These are phyloP conservation scores for Candida endomychidarum DNA, from an alignment of 805 yeast species.

Conservation along the genomic window DNA sequence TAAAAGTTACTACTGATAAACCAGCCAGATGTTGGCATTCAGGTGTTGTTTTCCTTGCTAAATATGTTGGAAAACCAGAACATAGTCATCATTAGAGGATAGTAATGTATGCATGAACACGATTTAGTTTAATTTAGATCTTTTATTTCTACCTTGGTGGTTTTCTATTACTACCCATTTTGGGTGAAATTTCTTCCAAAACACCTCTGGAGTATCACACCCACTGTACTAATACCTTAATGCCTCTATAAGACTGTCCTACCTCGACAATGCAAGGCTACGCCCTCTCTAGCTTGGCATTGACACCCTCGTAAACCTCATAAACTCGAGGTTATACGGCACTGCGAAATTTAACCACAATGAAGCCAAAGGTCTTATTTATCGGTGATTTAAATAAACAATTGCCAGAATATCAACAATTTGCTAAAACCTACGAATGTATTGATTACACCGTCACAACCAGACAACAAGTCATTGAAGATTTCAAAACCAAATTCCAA, in stretches of 20 bases:
- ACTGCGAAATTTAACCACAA: no score
- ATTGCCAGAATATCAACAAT: slow-evolving; percentile 46
- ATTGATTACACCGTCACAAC: slow-evolving; percentile 41
- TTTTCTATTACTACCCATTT: no score
- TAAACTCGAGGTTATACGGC: no score
- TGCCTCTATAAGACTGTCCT: no score
- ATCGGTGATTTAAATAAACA: slow-evolving; percentile 50
- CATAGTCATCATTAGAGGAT: slow-evolving; percentile 51
- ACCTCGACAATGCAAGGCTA: no score
- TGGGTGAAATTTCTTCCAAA: no score
- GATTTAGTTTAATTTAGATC: no score
- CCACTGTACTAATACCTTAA: no score
- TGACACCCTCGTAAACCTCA: no score
- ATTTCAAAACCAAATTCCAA: slow-evolving; percentile 40
- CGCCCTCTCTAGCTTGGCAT: no score
- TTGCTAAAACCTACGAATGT: slow-evolving; percentile 39
- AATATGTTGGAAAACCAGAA: slow-evolving; percentile 80
- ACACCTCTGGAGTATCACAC: no score
- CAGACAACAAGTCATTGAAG: slow-evolving; percentile 39
- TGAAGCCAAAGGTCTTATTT: slow-evolving; percentile 43
- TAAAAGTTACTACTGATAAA: slow-evolving; percentile 78
- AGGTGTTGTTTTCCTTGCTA: slow-evolving; percentile 89
- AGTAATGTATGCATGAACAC: slow-evolving; percentile 3
- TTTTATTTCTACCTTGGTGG: no score
- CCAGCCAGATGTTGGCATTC: slow-evolving; percentile 98